Conservation (phyloP, 2,329 filamentous ascomycete genomes). For the Fusarium anguioides region DNA sequence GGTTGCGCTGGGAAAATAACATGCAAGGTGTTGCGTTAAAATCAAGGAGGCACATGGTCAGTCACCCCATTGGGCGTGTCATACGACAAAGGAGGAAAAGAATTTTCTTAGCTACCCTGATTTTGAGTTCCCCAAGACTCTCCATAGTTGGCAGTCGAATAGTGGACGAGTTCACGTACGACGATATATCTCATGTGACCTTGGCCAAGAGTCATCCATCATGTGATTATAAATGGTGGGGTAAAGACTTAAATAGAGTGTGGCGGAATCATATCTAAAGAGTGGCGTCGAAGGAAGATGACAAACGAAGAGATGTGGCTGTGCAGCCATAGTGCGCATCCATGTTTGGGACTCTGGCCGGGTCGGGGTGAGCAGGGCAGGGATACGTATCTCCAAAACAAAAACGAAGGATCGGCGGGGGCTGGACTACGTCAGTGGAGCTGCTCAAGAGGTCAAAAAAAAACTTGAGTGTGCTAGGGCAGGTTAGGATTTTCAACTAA, state of each 20-base stretch:
- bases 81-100: slow-evolving; percentile 30
- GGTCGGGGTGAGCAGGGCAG: no score
- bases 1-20: slow-evolving; percentile 12
- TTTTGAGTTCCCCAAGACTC: slow-evolving; percentile 10
- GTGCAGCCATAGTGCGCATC: no score
- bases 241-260: slow-evolving; percentile 29
- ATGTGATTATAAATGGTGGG: slow-evolving; percentile 41
- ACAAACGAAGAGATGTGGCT: slow-evolving; percentile 42
- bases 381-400: slow-evolving; percentile 2
- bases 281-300: slow-evolving; percentile 28
- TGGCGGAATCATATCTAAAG: slow-evolving; percentile 41
- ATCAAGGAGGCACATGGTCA: slow-evolving; percentile 19
- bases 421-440: slow-evolving; percentile 44
- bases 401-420: slow-evolving; percentile 36
- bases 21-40: slow-evolving; percentile 16
- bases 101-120: slow-evolving; percentile 15
- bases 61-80: slow-evolving; percentile 42
- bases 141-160: slow-evolving; percentile 2
- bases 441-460: slow-evolving; percentile 24
- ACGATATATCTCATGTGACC: slow-evolving; percentile 34
- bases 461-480: slow-evolving; percentile 33
- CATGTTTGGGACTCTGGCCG: no score
- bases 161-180: slow-evolving; percentile 30
- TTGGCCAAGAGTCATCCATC: slow-evolving; percentile 34
- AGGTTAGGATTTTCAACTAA: slow-evolving; percentile 36